These are phyloP conservation scores for Mycena vulgaris DNA, from an alignment of 768 basidiomycete species.

Conservation along the genomic window DNA sequence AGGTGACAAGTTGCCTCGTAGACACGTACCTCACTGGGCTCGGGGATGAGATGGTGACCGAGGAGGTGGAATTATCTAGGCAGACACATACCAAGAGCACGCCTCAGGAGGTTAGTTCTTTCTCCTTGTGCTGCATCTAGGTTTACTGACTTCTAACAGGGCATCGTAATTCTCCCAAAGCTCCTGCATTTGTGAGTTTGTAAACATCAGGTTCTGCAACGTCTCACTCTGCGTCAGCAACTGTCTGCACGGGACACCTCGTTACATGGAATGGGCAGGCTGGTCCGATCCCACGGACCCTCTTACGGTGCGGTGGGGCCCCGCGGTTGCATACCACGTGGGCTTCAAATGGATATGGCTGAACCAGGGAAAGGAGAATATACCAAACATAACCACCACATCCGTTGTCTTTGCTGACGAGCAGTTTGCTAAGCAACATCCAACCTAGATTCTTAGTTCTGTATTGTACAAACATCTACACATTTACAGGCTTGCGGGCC, in stretches of 20 bases:
- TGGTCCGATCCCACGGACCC: slow-evolving; percentile 60
- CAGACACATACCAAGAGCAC: slow-evolving; percentile 56
- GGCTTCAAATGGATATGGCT: slow-evolving; percentile 69
- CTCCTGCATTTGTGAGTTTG: slow-evolving; percentile 65
- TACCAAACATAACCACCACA: slow-evolving; percentile 46
- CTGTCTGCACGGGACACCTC: slow-evolving; percentile 58
- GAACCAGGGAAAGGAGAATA: slow-evolving; percentile 49
- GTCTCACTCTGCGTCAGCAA: slow-evolving; percentile 46
- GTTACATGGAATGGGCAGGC: slow-evolving; percentile 62
- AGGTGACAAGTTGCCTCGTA: slow-evolving; percentile 64
- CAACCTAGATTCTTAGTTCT: slow-evolving; percentile 3
- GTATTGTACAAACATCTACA: not conserved
- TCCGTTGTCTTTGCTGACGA: slow-evolving; percentile 61
- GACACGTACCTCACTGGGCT: slow-evolving; percentile 62
- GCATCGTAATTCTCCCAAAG: slow-evolving; percentile 60
- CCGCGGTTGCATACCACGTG: slow-evolving; percentile 61
- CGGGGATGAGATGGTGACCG: slow-evolving; percentile 55
- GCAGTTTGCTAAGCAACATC: slow-evolving; percentile 29
- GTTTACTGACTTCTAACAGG: slow-evolving; percentile 37
- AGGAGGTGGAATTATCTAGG: slow-evolving; percentile 51
- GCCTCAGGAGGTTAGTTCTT: slow-evolving; percentile 53
- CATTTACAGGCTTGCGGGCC: not conserved
- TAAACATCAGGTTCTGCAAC: not conserved
- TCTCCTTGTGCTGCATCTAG: not conserved
- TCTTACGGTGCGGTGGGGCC: slow-evolving; percentile 59